phyloP scores from a whole-genome alignment of 1,284 basidiomycete genomes.

The Tilletia setariae region DNA sequence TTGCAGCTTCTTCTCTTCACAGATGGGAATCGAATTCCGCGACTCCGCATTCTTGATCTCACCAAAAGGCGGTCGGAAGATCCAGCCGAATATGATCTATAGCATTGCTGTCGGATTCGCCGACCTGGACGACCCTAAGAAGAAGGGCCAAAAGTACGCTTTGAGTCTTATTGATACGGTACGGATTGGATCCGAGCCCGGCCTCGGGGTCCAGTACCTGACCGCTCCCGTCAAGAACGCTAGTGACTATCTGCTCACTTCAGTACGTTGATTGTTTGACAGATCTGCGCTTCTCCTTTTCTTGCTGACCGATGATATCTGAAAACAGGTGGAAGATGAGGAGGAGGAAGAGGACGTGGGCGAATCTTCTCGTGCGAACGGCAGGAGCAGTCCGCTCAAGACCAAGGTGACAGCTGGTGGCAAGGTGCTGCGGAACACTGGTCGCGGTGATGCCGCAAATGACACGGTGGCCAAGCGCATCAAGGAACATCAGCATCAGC shows the following conservation, averaged over 20 bases:
- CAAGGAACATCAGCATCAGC: constrained; percentile 79
- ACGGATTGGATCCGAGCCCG: constrained; percentile 64
- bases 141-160: constrained; percentile 75
- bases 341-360: constrained; percentile 36
- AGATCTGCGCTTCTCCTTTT: not conserved
- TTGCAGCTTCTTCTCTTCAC: not conserved
- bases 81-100: constrained; percentile 80
- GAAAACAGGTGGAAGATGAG: constrained; percentile 9
- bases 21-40: constrained; percentile 71
- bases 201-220: constrained; percentile 63
- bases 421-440: constrained; percentile 49
- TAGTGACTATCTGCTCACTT: constrained; percentile 8
- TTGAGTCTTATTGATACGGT: constrained; percentile 88
- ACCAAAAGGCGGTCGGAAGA: constrained; percentile 69
- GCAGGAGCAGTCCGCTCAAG: constrained; percentile 9
- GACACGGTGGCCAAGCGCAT: constrained; percentile 71
- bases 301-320: no score
- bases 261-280: not conserved
- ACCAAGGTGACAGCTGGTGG: constrained; percentile 41
- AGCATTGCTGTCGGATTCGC: constrained; percentile 80
- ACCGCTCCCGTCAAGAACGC: constrained; percentile 65
- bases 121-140: constrained; percentile 67
- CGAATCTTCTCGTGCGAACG: constrained; percentile 11
- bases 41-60: constrained; percentile 81
- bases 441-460: constrained; percentile 74